phyloP scores from a whole-genome alignment of 495 filamentous ascomycete genomes.

The Astrocystis sublimbata region DNA sequence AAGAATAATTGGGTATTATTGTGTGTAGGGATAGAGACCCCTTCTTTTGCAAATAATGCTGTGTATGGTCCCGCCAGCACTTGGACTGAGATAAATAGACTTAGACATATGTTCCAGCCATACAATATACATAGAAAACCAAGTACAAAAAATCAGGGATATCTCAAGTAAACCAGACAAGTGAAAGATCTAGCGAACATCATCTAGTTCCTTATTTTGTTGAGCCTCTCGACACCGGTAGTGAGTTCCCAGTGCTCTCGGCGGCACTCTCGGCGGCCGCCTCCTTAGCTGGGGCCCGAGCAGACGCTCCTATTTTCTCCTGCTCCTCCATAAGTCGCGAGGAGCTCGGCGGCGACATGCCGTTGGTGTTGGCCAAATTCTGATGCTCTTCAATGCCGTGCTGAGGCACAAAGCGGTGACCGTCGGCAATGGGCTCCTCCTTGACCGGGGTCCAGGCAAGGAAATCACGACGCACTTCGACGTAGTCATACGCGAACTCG shows the following conservation, averaged over 20 bases:
- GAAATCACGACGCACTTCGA: slow-evolving; percentile 96
- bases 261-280: slow-evolving; percentile 7
- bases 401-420: slow-evolving; percentile 66
- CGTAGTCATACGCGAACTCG: slow-evolving; percentile 99
- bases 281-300: slow-evolving; percentile 27
- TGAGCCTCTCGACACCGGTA: slow-evolving; percentile 6
- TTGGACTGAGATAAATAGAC: not conserved
- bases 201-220: not conserved
- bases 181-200: not conserved
- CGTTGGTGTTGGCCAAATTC: slow-evolving; percentile 55
- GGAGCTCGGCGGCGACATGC: slow-evolving; percentile 9
- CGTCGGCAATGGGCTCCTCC: slow-evolving; percentile 64
- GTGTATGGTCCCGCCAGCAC: not conserved
- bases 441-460: slow-evolving; percentile 94
- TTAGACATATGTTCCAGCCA: not conserved
- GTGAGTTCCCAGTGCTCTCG: slow-evolving; percentile 4
- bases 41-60: not conserved
- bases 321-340: slow-evolving; percentile 22
- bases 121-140: slow-evolving; percentile 1
- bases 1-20: slow-evolving; percentile 1
- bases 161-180: slow-evolving; percentile 4
- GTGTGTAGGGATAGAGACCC: not conserved
- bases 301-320: slow-evolving; percentile 28
- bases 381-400: slow-evolving; percentile 83
- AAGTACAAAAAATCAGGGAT: slow-evolving; percentile 4